Evolutionary conservation across 2,329 filamentous ascomycete genomes (phyloP), one percentile per base, ranked within the genome.

Genomic region (Neopestalotiopsis sp.): DNA sequence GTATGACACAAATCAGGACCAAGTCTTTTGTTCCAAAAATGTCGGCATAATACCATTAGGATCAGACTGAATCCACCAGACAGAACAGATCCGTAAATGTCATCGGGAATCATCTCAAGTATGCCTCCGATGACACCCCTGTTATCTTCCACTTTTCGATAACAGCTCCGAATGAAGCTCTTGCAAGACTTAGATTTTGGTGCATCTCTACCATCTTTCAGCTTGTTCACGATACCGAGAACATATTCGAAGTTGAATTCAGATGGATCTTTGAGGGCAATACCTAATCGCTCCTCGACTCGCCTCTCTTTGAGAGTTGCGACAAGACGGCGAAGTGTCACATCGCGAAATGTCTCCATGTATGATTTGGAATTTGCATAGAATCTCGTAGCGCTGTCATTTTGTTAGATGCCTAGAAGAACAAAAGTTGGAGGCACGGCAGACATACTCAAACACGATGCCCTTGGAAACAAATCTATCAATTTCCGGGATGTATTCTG

Each of bases 51-150:
- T 32, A 70, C 70, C 1, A 69, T 68, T 9, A 72, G 32, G 24
- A 72, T 71, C 42, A 72, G 30, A n/a, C 65, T 61, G 32, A 71
- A 71, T 4, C 69, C 71, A 3, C 71, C 71, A 12, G 71, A 72
- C 13, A 72, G 69, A 14, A 72, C 59, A 13, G 69, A 71, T 12
- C 71, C 71, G 14, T 72, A 72, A 13, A 62, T 34, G 42, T 72
- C 71, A 57, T 56, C 66, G 1, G 71, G 71, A 6, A 71, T n/a
- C 67, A 72, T 65, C 13, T 17, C 62, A 12, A 72, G 67, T 24
- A 72, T 66, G 9, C 12, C 66, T 20, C 52, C 63, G 24, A 71
- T 67, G 17, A 58, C 60, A 14, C 49, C 49, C n/a, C 60, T 63
- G 60, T 63, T 63, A 13, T 63, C 60, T 63, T 63, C 60, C 17